Percentiles rank a stretch among this genome's conserved stretches.
Evolutionary conservation across 2,329 filamentous ascomycete genomes (phyloP).

Genomic region (Pseudogymnoascus destructans): DNA sequence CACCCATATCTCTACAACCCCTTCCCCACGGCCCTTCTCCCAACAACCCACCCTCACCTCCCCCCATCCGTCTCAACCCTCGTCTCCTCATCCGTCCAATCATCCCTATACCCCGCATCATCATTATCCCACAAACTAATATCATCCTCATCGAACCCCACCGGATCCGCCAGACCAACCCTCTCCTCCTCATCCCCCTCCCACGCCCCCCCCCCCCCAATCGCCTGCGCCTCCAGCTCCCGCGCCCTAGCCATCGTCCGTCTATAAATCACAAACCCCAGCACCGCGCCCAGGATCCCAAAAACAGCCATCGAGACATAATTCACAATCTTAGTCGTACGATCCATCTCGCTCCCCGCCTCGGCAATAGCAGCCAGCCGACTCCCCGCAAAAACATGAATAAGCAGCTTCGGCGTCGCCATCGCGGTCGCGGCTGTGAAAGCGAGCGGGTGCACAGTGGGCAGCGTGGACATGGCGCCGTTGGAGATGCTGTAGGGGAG

Average conservation of each 20-base stretch:
- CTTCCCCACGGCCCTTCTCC: slow-evolving; percentile 15
- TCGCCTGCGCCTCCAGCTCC: slow-evolving; percentile 33
- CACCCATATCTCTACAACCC: slow-evolving; percentile 9
- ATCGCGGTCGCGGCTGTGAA: slow-evolving; percentile 76
- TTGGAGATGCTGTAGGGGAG: slow-evolving; percentile 89
- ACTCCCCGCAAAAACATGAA: slow-evolving; percentile 85
- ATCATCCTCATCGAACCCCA: slow-evolving; percentile 24
- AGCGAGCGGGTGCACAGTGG: slow-evolving; percentile 61
- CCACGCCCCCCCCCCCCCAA: slow-evolving; percentile 17
- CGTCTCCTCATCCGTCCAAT: slow-evolving; percentile 22
- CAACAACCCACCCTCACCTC: slow-evolving; percentile 10
- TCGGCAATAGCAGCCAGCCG: slow-evolving; percentile 75
- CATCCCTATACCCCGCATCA: slow-evolving; percentile 21
- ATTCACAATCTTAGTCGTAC: slow-evolving; percentile 65
- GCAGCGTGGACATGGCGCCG: slow-evolving; percentile 86
- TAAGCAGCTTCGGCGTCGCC: slow-evolving; percentile 72
- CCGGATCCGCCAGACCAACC: slow-evolving; percentile 16
- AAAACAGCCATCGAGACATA: slow-evolving; percentile 69
- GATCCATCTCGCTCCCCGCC: slow-evolving; percentile 68
- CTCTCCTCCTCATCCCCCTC: slow-evolving; percentile 12
- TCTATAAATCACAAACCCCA: slow-evolving; percentile 77
- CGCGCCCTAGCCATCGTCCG: slow-evolving; percentile 50
- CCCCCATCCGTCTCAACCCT: slow-evolving; percentile 11
- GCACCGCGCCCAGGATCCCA: slow-evolving; percentile 54
- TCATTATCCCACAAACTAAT: slow-evolving; percentile 25